phyloP scores from a whole-genome alignment of 768 basidiomycete genomes.

The Xerocomellus dryophilus region DNA sequence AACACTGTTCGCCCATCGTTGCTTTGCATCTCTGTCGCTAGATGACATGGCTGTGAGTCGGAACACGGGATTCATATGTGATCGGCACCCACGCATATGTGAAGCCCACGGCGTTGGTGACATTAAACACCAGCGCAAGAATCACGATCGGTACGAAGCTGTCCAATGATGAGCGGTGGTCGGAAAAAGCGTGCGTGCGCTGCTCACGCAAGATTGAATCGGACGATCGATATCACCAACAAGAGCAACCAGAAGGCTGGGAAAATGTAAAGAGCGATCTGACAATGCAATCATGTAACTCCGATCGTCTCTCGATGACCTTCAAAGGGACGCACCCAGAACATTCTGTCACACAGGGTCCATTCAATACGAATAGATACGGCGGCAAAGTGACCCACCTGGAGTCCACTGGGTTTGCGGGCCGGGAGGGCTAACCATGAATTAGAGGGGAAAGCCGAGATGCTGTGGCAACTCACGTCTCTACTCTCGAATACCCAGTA shows the following conservation, averaged over 20 bases:
- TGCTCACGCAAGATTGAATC: slow-evolving; percentile 82
- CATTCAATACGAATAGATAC: slow-evolving; percentile 6
- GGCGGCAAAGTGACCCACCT: slow-evolving; percentile 48
- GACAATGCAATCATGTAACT: slow-evolving; percentile 14
- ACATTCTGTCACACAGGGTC: slow-evolving; percentile 62
- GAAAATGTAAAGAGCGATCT: slow-evolving; percentile 89
- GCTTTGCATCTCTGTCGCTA: slow-evolving; percentile 90
- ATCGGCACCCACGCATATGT: slow-evolving; percentile 75
- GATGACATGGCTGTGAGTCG: slow-evolving; percentile 11
- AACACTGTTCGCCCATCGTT: slow-evolving; percentile 80
- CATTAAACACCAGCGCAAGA: slow-evolving; percentile 93
- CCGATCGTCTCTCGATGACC: slow-evolving; percentile 11
- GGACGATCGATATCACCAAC: slow-evolving; percentile 84
- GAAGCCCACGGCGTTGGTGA: slow-evolving; percentile 94
- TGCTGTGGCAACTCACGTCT: slow-evolving; percentile 58
- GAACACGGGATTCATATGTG: background rate
- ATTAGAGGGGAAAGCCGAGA: slow-evolving; percentile 9
- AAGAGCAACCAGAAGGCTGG: slow-evolving; percentile 86
- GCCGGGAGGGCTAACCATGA: slow-evolving; percentile 68
- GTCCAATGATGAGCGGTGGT: slow-evolving; percentile 11
- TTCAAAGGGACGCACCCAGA: slow-evolving; percentile 61
- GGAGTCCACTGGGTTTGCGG: slow-evolving; percentile 84
- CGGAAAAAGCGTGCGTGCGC: slow-evolving; percentile 1
- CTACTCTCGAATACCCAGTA: slow-evolving; percentile 99
- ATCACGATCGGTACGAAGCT: slow-evolving; percentile 94